Evolutionary conservation across 2,329 filamentous ascomycete species (phyloP), one percentile per base, ranked within the genome.

Genomic region (Ascochyta pisi): DNA sequence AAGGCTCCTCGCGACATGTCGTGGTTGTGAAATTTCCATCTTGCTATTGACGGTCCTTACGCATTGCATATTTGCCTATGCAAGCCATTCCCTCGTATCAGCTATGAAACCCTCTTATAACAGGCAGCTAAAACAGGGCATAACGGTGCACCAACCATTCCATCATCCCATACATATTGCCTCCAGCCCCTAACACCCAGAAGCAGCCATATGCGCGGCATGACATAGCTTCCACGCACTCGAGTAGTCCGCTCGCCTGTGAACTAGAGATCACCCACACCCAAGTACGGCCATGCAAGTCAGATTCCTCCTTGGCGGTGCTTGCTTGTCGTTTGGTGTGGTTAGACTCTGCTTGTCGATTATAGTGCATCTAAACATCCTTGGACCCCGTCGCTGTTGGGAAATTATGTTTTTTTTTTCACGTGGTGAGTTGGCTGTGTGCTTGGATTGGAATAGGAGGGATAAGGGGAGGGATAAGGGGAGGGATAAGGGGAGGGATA

Each of bases 201-300:
- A 4, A 45, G 12, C 34, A 49, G 22, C 46, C 46, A 49, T 41
- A 19, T 34, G 29, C 46, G 37, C 6, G 46, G 46, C 37, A 49
- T 40, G 9, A 47, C 15, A 41, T 40, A 49, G 19, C 46, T 49
- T 6, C 16, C 12, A 5, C 37, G 37, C 6, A 49, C 38, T 12
- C 46, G 37, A 10, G 38, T 49, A 2, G 37, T 49, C n/a, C 37
- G 26, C 38, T 34, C 46, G 37, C 37, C 37, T 10, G 16, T 26
- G 13, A 31, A 13, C 37, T 33, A 22, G 37, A 41, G 1, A 49
- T 9, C 37, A 49, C 34, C 46, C 37, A 49, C 13, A 41, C 26
- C 46, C 46, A 48, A 13, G 10, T 33, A 15, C 35, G 26, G 1
- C 45, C 45, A 24, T 48, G 6, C 12, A 16, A 10, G 26, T 48